A percentile compares a stretch with the other conserved stretches of the same genome.
phyloP scores from a whole-genome alignment of 2,329 filamentous ascomycete species.

The Pseudogymnoascus sp. region DNA sequence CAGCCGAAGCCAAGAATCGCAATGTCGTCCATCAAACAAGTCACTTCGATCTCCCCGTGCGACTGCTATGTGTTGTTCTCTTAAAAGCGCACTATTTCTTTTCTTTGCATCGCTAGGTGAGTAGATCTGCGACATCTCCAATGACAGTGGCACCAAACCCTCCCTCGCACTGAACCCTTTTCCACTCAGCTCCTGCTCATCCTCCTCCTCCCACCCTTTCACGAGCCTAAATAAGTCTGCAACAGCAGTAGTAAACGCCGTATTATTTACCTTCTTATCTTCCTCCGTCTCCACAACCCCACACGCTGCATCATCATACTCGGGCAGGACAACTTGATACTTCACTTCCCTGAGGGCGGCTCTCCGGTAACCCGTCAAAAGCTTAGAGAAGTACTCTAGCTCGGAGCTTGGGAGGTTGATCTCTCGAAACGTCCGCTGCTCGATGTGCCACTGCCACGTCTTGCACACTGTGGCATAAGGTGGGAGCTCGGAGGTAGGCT shows the following conservation, averaged over 20 bases:
- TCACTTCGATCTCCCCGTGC: conserved; percentile 12
- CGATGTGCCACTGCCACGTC: conserved; percentile 15
- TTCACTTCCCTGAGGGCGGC: conserved; percentile 3
- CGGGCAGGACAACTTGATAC: conserved; percentile 14
- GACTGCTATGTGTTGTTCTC: background rate
- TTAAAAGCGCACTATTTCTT: background rate
- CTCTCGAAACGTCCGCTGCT: conserved; percentile 11
- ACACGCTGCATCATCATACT: conserved; percentile 13
- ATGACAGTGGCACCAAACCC: background rate
- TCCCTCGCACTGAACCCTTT: background rate
- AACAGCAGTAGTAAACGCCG: conserved; percentile 14
- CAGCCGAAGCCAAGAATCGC: conserved; percentile 13
- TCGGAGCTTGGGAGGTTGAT: conserved; percentile 14
- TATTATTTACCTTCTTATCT: conserved; percentile 12
- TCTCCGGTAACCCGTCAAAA: conserved; percentile 11
- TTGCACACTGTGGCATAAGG: conserved; percentile 16
- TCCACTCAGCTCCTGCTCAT: background rate
- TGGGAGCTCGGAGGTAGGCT: conserved; percentile 4
- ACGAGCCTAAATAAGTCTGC: conserved; percentile 10
- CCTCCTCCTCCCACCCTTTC: conserved; percentile 10
- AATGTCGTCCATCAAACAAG: conserved; percentile 13
- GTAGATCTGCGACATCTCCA: conserved; percentile 8
- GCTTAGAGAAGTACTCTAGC: conserved; percentile 3
- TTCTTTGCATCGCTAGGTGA: conserved; percentile 13
- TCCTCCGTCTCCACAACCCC: conserved; percentile 14